These are phyloP conservation scores for Yamadazyma membranifaciens DNA, from an alignment of 1,139 yeast species.

Conservation along the genomic window DNA sequence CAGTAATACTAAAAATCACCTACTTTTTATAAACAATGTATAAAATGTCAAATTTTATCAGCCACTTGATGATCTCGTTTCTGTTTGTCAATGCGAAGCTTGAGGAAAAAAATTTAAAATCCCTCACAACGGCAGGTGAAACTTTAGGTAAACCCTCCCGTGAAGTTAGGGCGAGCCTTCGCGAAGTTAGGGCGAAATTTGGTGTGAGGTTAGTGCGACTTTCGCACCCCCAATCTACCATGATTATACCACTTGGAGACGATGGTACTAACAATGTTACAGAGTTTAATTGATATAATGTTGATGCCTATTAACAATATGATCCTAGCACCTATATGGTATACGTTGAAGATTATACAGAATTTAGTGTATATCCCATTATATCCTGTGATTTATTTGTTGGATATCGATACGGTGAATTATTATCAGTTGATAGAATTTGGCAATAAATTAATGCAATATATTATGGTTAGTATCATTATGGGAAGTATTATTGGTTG, in stretches of 20 bases:
- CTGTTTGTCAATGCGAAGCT: not conserved
- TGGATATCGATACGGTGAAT: conserved; percentile 14
- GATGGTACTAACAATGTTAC: no score
- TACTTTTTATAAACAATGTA: no score
- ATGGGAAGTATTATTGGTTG: conserved; percentile 5
- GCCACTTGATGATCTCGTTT: not conserved
- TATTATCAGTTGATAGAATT: conserved; percentile 10
- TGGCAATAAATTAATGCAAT: conserved; percentile 12
- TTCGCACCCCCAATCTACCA: no score
- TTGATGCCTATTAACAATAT: conserved; percentile 5
- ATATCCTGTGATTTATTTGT: conserved; percentile 18
- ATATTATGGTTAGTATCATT: conserved; percentile 5
- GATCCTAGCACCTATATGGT: conserved; percentile 11
- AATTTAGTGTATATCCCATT: conserved; percentile 22
- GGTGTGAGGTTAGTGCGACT: not conserved
- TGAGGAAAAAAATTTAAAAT: not conserved
- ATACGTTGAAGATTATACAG: conserved; percentile 14
- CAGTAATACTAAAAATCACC: no score
- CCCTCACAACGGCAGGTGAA: not conserved
- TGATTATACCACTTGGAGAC: no score
- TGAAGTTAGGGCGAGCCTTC: no score
- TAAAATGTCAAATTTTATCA: not conserved
- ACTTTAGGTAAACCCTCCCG: no score
- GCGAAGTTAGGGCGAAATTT: no score
- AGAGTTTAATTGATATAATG: not conserved